phyloP scores from a whole-genome alignment of 257 asterid species.

The Solanum sejunctum region DNA sequence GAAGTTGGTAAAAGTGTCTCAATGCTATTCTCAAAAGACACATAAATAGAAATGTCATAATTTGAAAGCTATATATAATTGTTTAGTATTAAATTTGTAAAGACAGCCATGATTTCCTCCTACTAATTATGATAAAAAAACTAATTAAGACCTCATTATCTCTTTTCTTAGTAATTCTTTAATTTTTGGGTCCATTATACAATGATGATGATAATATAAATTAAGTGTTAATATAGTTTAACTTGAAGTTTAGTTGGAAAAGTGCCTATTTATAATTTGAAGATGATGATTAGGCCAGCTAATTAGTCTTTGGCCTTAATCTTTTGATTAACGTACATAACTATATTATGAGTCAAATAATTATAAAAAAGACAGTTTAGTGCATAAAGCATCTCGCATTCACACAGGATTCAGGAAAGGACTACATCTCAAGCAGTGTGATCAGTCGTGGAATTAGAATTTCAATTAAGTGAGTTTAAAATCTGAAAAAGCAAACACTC shows the following conservation, averaged over 20 bases:
- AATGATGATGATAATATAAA: slow-evolving; percentile 25
- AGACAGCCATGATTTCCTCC: slow-evolving; percentile 50
- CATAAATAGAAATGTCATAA: neutral
- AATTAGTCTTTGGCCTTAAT: neutral
- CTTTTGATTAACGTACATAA: neutral
- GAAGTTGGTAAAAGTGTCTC: slow-evolving; percentile 45
- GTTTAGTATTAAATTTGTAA: slow-evolving; percentile 20
- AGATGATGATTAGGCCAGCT: slow-evolving; percentile 28
- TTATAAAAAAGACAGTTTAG: neutral
- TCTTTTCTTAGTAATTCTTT: neutral
- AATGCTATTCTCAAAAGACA: slow-evolving; percentile 38
- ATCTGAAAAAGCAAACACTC: too few species aligned
- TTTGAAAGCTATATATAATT: slow-evolving; percentile 5
- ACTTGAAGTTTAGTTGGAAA: slow-evolving; percentile 4
- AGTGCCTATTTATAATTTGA: slow-evolving; percentile 8
- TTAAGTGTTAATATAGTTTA: neutral
- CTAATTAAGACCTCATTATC: neutral
- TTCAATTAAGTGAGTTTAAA: too few species aligned
- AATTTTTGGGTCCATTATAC: slow-evolving; percentile 18
- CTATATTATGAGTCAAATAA: neutral
- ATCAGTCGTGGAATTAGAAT: neutral
- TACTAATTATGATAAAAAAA: slow-evolving; percentile 15
- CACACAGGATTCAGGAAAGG: neutral
- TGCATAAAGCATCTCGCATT: neutral
- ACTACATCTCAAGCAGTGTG: neutral